phyloP scores from a whole-genome alignment of 345 rosid genomes.

The Firmiana major region DNA sequence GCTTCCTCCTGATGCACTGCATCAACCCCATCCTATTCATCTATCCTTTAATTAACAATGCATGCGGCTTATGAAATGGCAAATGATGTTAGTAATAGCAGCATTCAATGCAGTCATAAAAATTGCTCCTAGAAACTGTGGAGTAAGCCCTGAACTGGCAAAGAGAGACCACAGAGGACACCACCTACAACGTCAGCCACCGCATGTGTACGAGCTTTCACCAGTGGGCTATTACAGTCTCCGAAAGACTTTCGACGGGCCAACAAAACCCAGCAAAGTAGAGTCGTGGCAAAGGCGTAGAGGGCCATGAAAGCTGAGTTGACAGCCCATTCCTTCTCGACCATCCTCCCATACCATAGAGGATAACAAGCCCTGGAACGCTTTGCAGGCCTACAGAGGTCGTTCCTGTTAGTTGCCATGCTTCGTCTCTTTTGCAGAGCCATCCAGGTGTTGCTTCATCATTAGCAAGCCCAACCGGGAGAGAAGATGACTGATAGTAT shows the following conservation, averaged over 20 bases:
- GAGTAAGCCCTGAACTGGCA: conserved; percentile 40
- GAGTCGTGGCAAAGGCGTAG: conserved; percentile 50
- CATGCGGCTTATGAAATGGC: conserved; percentile 42
- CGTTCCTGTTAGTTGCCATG: conserved; percentile 58
- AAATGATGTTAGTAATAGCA: conserved; percentile 35
- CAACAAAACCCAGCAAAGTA: conserved; percentile 55
- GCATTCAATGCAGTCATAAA: conserved; percentile 30
- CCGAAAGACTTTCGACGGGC: conserved; percentile 53
- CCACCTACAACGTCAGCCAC: conserved; percentile 57
- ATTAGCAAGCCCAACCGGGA: conserved; percentile 22
- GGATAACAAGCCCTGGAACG: conserved; percentile 53
- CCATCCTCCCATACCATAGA: conserved; percentile 63
- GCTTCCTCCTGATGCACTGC: conserved; percentile 66
- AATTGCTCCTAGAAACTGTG: conserved; percentile 36
- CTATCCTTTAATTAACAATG: conserved; percentile 48
- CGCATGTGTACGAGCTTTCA: conserved; percentile 53
- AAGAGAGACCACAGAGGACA: no score
- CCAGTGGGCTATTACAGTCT: conserved; percentile 13
- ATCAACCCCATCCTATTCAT: conserved; percentile 53
- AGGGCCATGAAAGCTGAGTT: conserved; percentile 71
- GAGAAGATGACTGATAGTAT: neutral
- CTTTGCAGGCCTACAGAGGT: conserved; percentile 46
- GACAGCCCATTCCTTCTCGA: conserved; percentile 67
- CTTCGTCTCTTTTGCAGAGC: conserved; percentile 47
- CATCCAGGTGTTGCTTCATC: conserved; percentile 35